Conservation (phyloP, 2,329 filamentous ascomycete species). For the Myriangium duriaei region DNA sequence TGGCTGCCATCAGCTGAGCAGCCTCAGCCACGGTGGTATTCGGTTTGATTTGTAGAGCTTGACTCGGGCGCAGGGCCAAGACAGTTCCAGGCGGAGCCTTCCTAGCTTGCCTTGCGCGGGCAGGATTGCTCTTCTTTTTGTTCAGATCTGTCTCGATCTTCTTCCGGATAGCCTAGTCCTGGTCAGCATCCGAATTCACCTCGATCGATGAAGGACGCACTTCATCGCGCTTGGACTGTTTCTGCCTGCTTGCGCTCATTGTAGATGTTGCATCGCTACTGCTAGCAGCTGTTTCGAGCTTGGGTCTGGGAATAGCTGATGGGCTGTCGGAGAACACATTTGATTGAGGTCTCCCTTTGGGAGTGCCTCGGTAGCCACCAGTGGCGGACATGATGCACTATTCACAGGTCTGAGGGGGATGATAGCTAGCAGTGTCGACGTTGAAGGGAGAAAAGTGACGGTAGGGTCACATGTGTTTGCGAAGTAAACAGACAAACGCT, state of each 20-base stretch:
- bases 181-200: not conserved
- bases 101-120: conserved; percentile 69
- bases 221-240: conserved; percentile 97
- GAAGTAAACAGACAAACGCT: conserved; percentile 7
- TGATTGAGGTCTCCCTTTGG: conserved; percentile 49
- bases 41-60: conserved; percentile 94
- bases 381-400: conserved; percentile 42
- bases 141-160: conserved; percentile 96
- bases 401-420: not conserved
- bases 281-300: conserved; percentile 44
- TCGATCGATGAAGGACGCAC: conserved; percentile 37
- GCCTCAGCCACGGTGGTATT: conserved; percentile 88
- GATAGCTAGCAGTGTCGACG: not conserved
- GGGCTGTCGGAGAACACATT: conserved; percentile 49
- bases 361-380: conserved; percentile 58
- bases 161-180: conserved; percentile 70
- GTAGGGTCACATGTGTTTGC: conserved; percentile 1
- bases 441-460: not conserved
- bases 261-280: conserved; percentile 46
- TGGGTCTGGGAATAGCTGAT: conserved; percentile 56
- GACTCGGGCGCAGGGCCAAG: conserved; percentile 86
- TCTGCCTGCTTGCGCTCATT: conserved; percentile 86
- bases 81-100: conserved; percentile 95
- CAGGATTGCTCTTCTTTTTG: conserved; percentile 82
- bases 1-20: conserved; percentile 96